Evolutionary conservation across 106 monocot species (phyloP).

Genomic region (Alisma plantagoaquatica): DNA sequence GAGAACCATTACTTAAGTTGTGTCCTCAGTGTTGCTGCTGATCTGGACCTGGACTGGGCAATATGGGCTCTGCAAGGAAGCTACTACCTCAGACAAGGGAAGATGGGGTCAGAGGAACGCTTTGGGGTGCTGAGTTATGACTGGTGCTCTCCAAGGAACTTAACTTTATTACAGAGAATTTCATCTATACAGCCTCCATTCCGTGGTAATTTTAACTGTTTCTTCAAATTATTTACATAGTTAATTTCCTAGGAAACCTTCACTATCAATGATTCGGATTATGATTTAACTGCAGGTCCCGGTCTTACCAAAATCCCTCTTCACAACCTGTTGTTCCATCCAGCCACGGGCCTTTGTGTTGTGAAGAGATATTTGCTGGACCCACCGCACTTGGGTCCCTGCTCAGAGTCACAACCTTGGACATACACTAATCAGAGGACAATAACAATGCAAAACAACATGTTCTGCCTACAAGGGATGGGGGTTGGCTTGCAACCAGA

Average conservation of each 20-base stretch:
- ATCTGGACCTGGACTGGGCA: conserved; percentile 61
- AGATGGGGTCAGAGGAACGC: conserved; percentile 17
- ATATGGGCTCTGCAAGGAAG: conserved; percentile 59
- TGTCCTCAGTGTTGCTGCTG: conserved; percentile 20
- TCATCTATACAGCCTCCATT: conserved; percentile 24
- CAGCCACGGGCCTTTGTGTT: conserved; percentile 55
- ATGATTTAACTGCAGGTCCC: conserved; percentile 16
- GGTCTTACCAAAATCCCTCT: conserved; percentile 19
- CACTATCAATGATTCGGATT: background rate
- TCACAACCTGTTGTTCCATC: conserved; percentile 65
- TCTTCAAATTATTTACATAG: background rate
- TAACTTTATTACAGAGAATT: conserved; percentile 16
- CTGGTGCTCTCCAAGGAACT: conserved; percentile 19
- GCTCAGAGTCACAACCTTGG: conserved; percentile 45
- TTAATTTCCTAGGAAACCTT: no score
- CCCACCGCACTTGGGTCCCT: conserved; percentile 27
- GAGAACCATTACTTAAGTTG: conserved; percentile 54
- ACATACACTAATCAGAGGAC: conserved; percentile 28
- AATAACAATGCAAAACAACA: conserved; percentile 16
- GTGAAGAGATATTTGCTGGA: conserved; percentile 4
- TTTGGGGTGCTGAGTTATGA: conserved; percentile 19
- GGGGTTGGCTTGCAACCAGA: conserved; percentile 20
- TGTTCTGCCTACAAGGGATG: conserved; percentile 30
- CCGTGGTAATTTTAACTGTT: background rate
- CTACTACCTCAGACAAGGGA: conserved; percentile 36